These are phyloP conservation scores for Solanum sejunctum DNA, from an alignment of 257 asterid species.

Conservation along the genomic window DNA sequence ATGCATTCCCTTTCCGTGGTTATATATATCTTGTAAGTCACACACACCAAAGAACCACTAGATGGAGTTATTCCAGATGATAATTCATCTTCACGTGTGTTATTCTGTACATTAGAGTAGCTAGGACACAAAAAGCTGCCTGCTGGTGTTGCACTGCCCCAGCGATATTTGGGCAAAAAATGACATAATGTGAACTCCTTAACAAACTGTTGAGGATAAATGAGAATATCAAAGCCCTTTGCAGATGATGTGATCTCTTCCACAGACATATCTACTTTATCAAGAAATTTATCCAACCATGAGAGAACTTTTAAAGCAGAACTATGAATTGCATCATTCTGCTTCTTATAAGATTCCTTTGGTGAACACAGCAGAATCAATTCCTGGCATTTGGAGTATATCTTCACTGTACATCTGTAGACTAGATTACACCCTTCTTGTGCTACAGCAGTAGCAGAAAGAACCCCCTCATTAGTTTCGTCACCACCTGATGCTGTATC, in stretches of 20 bases:
- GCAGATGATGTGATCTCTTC: constrained; percentile 40
- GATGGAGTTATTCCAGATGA: constrained; percentile 39
- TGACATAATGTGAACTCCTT: constrained; percentile 40
- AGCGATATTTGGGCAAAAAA: constrained; percentile 27
- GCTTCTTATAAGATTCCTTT: constrained; percentile 52
- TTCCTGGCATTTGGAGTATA: constrained; percentile 47
- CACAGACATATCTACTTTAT: constrained; percentile 23
- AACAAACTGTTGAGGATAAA: constrained; percentile 24
- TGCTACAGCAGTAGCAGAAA: constrained; percentile 12
- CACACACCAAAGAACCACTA: constrained; percentile 56
- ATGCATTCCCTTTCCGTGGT: constrained; percentile 24
- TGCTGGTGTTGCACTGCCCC: constrained; percentile 5
- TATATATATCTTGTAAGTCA: constrained; percentile 52
- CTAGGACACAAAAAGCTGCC: background rate
- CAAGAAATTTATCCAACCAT: constrained; percentile 55
- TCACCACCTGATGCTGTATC: constrained; percentile 25
- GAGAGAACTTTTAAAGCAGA: constrained; percentile 60
- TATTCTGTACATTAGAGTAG: constrained; percentile 3
- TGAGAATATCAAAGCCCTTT: constrained; percentile 39
- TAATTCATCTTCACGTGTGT: constrained; percentile 9
- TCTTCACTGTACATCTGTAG: constrained; percentile 46
- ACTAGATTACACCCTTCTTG: constrained; percentile 18
- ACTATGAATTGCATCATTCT: constrained; percentile 51
- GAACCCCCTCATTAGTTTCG: constrained; percentile 15
- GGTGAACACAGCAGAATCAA: constrained; percentile 61